These are phyloP conservation scores for Phytophthora rubi DNA, from an alignment of 352 stramenopile genomes.

Conservation along the genomic window DNA sequence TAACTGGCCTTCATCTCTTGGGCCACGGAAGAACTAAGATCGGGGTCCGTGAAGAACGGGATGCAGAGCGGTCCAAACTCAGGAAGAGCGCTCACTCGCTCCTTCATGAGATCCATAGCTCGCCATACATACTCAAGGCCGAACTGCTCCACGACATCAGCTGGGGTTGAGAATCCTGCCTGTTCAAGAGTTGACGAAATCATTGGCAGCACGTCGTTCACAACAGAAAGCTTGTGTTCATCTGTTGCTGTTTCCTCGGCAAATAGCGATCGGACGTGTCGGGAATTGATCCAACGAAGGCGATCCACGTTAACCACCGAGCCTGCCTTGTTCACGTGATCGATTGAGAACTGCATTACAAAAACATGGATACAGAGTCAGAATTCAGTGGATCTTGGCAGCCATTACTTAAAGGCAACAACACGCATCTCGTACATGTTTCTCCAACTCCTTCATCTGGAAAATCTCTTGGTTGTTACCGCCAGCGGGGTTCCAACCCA, in stretches of 20 bases:
- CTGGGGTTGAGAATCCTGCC: slow-evolving; percentile 28
- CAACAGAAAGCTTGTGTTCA: slow-evolving; percentile 50
- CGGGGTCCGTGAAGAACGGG: slow-evolving; percentile 69
- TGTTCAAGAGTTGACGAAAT: slow-evolving; percentile 54
- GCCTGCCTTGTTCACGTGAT: slow-evolving; percentile 89
- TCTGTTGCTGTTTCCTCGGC: slow-evolving; percentile 47
- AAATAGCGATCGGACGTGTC: slow-evolving; percentile 85
- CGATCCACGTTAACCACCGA: slow-evolving; percentile 89
- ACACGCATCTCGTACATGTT: slow-evolving; percentile 44
- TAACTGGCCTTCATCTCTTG: slow-evolving; percentile 77
- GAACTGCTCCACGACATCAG: slow-evolving; percentile 59
- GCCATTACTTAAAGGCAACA: background rate
- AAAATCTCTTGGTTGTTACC: slow-evolving; percentile 99
- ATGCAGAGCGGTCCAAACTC: slow-evolving; percentile 84
- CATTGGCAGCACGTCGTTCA: slow-evolving; percentile 75
- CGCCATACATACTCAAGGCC: slow-evolving; percentile 76
- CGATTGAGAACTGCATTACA: slow-evolving; percentile 72
- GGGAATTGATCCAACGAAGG: slow-evolving; percentile 90
- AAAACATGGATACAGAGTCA: background rate
- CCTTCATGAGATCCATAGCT: slow-evolving; percentile 87
- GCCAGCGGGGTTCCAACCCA: slow-evolving; percentile 96
- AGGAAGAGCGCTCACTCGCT: slow-evolving; percentile 78
- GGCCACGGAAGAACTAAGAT: slow-evolving; percentile 59
- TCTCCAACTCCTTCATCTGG: slow-evolving; percentile 90
- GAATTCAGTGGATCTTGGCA: background rate